Conservation (phyloP, 2,329 filamentous ascomycete species). For the Cryphonectria nitschkei region DNA sequence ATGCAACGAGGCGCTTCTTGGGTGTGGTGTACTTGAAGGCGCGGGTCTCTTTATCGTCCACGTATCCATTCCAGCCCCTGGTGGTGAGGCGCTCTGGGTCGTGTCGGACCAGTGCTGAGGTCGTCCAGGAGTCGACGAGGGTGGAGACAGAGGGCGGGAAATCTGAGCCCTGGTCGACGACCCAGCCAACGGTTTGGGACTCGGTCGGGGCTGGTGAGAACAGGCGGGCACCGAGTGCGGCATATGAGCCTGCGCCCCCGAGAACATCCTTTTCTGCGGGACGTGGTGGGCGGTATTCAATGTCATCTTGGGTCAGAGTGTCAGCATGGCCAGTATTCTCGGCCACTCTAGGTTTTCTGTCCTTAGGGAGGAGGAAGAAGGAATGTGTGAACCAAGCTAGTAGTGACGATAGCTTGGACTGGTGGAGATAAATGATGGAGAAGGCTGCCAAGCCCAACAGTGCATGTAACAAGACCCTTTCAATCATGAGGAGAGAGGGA, state of each 20-base stretch:
- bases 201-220: conserved; percentile 70
- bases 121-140: conserved; percentile 75
- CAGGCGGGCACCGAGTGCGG: conserved; percentile 84
- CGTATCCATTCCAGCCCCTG: conserved; percentile 90
- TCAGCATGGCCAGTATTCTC: conserved; percentile 26
- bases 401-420: not conserved
- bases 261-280: conserved; percentile 74
- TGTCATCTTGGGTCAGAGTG: conserved; percentile 66
- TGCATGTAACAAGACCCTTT: conserved; percentile 15
- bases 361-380: not conserved
- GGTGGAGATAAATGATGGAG: conserved; percentile 15
- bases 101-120: conserved; percentile 69
- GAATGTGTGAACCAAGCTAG: conserved; percentile 14
- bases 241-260: conserved; percentile 88
- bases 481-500: not conserved
- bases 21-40: conserved; percentile 88
- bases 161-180: conserved; percentile 87
- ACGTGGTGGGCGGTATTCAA: conserved; percentile 76
- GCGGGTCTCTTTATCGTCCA: conserved; percentile 66
- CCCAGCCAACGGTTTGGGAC: conserved; percentile 79
- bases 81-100: conserved; percentile 76
- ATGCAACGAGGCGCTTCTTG: conserved; percentile 78
- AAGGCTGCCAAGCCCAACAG: conserved; percentile 19
- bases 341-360: not conserved
- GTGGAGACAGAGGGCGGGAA: conserved; percentile 71